Evolutionary conservation across 169 alveolate species (phyloP).

Genomic region (Plasmodium ovale): DNA sequence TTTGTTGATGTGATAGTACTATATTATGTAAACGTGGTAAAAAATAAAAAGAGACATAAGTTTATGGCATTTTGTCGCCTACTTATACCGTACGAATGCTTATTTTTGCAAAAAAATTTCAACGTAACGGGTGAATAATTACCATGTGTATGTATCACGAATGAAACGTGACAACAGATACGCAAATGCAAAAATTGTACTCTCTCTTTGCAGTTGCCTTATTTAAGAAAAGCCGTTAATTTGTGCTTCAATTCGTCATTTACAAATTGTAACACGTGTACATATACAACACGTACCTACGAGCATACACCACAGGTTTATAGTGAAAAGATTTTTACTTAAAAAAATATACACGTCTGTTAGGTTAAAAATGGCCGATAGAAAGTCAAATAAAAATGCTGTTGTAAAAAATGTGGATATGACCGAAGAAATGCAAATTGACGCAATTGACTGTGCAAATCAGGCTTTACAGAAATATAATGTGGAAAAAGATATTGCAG

Average conservation of each 20-base stretch:
- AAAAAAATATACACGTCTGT: neutral
- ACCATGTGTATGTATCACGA: no score
- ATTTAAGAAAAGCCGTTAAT: no score
- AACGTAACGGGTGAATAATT: no score
- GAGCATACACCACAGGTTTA: neutral
- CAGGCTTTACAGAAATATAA: slow-evolving; percentile 97
- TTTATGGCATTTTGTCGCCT: no score
- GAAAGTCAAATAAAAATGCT: slow-evolving; percentile 88
- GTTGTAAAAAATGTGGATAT: slow-evolving; percentile 98
- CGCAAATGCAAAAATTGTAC: no score
- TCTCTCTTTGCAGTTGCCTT: no score
- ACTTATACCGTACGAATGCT: no score
- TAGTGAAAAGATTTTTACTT: neutral
- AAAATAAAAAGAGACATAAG: no score
- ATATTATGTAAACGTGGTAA: no score
- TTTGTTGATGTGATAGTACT: no score
- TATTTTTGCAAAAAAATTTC: no score
- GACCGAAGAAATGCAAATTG: slow-evolving; percentile 99
- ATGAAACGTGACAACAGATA: no score
- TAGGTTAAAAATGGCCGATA: slow-evolving; percentile 48
- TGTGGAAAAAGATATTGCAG: slow-evolving; percentile 98
- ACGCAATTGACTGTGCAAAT: slow-evolving; percentile 98
- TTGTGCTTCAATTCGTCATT: neutral
- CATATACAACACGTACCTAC: neutral
- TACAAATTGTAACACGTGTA: neutral